Evolutionary conservation across 345 rosid genomes (phyloP).

Genomic region (Citrus glauca): DNA sequence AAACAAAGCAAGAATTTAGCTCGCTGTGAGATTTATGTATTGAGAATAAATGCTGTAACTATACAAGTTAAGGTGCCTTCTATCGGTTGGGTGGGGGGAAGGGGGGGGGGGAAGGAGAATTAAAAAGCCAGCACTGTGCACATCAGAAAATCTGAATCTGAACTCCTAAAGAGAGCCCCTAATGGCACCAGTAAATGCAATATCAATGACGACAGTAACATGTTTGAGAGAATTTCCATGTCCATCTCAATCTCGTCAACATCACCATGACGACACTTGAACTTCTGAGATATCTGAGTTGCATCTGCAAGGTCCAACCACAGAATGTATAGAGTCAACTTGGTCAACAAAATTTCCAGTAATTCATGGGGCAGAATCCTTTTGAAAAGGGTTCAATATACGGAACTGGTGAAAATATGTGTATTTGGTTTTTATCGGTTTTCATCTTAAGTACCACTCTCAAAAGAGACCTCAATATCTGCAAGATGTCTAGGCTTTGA

Average conservation of each 20-base stretch:
- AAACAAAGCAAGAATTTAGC: not conserved
- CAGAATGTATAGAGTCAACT: not conserved
- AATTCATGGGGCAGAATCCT: not conserved
- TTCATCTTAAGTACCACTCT: constrained; percentile 45
- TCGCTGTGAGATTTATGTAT: constrained; percentile 16
- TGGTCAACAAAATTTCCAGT: not conserved
- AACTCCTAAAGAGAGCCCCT: not conserved
- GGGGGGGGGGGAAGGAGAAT: not conserved
- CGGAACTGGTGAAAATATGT: not conserved
- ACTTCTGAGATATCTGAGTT: not conserved
- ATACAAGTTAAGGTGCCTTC: constrained; percentile 32
- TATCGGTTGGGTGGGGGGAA: not conserved
- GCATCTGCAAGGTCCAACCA: not conserved
- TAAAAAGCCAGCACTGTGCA: not conserved
- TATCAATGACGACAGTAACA: not conserved
- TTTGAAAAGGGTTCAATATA: not conserved
- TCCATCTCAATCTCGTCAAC: not conserved
- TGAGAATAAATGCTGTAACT: constrained; percentile 20
- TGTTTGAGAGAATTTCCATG: not conserved
- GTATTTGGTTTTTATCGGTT: not conserved
- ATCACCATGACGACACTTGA: not conserved
- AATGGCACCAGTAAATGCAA: constrained; percentile 12
- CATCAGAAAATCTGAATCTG: constrained; percentile 3
- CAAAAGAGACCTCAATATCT: constrained; percentile 46
- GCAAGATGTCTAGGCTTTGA: constrained; percentile 37